Evolutionary conservation across 768 basidiomycete genomes (phyloP).

Genomic region (Psilocybe cyanescens): DNA sequence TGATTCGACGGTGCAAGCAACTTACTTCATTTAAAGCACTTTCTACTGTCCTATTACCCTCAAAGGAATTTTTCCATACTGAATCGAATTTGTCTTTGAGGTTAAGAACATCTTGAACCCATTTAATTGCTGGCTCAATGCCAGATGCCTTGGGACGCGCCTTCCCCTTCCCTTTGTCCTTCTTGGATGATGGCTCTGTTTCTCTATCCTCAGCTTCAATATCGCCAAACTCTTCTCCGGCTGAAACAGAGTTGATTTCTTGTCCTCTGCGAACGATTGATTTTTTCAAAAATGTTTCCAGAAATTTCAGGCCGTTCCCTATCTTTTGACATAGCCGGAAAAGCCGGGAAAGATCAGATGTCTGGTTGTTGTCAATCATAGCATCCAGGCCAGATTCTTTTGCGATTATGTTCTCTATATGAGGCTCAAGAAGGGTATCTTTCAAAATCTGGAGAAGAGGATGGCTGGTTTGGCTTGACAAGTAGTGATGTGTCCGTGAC

Average conservation of each 20-base stretch:
- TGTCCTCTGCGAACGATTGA: slow-evolving; percentile 56
- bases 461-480: slow-evolving; percentile 71
- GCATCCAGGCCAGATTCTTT: slow-evolving; percentile 85
- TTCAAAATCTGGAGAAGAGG: slow-evolving; percentile 80
- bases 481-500: slow-evolving; percentile 83
- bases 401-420: slow-evolving; percentile 73
- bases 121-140: slow-evolving; percentile 75
- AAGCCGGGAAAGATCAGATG: slow-evolving; percentile 76
- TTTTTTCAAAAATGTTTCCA: slow-evolving; percentile 75
- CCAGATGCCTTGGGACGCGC: slow-evolving; percentile 41
- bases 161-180: slow-evolving; percentile 50
- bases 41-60: slow-evolving; percentile 76
- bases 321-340: slow-evolving; percentile 78
- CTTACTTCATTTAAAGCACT: slow-evolving; percentile 83
- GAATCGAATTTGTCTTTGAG: slow-evolving; percentile 91
- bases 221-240: slow-evolving; percentile 36
- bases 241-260: slow-evolving; percentile 30
- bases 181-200: slow-evolving; percentile 33
- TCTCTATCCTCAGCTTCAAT: slow-evolving; percentile 30
- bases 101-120: slow-evolving; percentile 91
- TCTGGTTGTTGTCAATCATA: slow-evolving; percentile 84
- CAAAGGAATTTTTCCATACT: slow-evolving; percentile 74
- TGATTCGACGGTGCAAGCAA: not conserved
- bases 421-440: slow-evolving; percentile 73
- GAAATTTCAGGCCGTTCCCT: slow-evolving; percentile 60